Evolutionary conservation across 108 stramenopile genomes (phyloP), one percentile per base, ranked within the genome.

Genomic region (Chaetoceros muelleri): DNA sequence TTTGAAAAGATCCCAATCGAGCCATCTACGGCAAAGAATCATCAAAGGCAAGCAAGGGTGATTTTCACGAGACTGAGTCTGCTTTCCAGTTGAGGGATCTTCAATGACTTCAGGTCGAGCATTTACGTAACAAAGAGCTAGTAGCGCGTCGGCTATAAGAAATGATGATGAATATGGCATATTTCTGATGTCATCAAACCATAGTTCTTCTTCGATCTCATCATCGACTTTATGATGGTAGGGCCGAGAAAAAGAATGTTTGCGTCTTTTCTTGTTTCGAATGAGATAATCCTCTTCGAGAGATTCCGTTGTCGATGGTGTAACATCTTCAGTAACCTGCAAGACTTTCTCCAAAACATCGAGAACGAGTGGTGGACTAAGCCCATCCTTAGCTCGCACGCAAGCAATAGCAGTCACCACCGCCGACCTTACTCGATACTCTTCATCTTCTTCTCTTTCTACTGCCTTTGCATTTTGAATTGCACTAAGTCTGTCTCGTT

Each of bases 361-460:
- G 28, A 92, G 30, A 20, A 79, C 82, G 21, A 66, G 23, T 13
- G 66, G 29, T 5, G 90, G 90, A 8, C 86, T 92, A 72, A 80
- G 70, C 10, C 84, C 86, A 72, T 92, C 86, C 57, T 88, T 75
- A 8, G 90, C 90, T 24, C 90, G 70, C 24, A 88, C 68, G 24
- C 72, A 80, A 1, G 86, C 81, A 63, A 89, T 82, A n/a, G 87
- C 83, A 28, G 81, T 72, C 10, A 89, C 70, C 23, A 80, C 81
- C n/a, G 79, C 79, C 21, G 81, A 71, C 20, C 87, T 72, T 18
- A 89, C 87, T 24, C 87, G 53, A 58, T 81, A 85, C 60, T 89
- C 87, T 52, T 88, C 90, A 58, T 92, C 90, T 65, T 92, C 90
- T 58, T 92, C 90, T 24, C 83, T 62, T 50, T 88, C 85, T 25